Conservation (phyloP, 2,329 filamentous ascomycete genomes). For the Diaporthe vexans region DNA sequence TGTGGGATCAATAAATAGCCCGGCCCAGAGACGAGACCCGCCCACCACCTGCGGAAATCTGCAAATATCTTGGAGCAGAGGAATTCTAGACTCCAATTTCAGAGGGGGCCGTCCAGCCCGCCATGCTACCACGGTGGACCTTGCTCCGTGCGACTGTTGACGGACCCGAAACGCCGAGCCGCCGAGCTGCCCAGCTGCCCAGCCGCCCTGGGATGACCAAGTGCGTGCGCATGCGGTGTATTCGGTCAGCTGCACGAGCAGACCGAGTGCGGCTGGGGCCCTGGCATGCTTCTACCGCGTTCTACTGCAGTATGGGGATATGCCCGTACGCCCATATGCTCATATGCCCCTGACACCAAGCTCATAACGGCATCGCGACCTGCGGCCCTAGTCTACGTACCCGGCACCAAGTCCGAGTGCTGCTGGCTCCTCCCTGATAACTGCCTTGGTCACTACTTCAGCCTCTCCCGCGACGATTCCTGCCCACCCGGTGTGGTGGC, state of each 20-base stretch:
- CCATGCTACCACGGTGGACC: conserved; percentile 28
- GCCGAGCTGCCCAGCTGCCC: background rate
- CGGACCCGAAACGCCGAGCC: conserved; percentile 26
- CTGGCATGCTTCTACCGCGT: conserved; percentile 26
- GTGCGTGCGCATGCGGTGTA: background rate
- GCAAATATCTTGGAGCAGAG: background rate
- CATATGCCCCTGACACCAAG: conserved; percentile 27
- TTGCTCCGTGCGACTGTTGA: conserved; percentile 29
- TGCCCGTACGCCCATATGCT: conserved; percentile 15
- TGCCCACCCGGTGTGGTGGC: background rate
- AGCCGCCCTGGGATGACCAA: background rate
- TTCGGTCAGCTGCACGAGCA: background rate
- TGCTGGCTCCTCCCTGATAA: background rate
- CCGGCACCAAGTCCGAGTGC: background rate
- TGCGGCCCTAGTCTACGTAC: background rate
- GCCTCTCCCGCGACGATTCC: conserved; percentile 22
- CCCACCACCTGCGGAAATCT: background rate
- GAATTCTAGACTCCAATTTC: conserved; percentile 6
- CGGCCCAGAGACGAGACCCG: background rate
- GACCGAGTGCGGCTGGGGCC: background rate
- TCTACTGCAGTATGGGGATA: background rate
- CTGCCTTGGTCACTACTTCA: background rate
- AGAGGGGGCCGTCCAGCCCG: background rate
- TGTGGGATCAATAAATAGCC: background rate
- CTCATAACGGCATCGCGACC: conserved; percentile 14